Evolutionary conservation across 1,284 basidiomycete species (phyloP).

Genomic region (Salmacisia buchloeana): DNA sequence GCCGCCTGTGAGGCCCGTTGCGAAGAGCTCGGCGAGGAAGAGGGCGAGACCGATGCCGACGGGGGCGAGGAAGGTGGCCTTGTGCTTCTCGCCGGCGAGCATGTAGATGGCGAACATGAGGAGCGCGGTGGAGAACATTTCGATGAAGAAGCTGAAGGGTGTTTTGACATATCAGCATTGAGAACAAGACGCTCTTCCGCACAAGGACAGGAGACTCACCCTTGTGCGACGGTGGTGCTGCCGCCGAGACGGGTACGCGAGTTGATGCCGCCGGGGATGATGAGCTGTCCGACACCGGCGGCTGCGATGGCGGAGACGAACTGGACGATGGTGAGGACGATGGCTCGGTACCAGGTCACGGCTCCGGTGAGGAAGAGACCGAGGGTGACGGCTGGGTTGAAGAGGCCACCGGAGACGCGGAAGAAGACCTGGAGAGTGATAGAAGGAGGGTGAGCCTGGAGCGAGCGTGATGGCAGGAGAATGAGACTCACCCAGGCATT

Average conservation of each 20-base stretch:
- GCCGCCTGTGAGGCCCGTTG: slow-evolving; percentile 37
- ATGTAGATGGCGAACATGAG: slow-evolving; percentile 52
- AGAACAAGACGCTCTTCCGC: neutral
- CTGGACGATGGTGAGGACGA: slow-evolving; percentile 52
- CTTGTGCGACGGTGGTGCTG: slow-evolving; percentile 36
- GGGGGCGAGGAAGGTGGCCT: slow-evolving; percentile 43
- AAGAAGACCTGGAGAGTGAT: slow-evolving; percentile 53
- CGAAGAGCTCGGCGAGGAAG: slow-evolving; percentile 23
- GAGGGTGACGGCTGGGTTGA: slow-evolving; percentile 54
- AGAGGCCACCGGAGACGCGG: slow-evolving; percentile 30
- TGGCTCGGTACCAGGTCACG: slow-evolving; percentile 51
- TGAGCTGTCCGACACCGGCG: slow-evolving; percentile 51
- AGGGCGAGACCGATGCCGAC: slow-evolving; percentile 36
- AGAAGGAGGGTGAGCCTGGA: too few relatives aligned
- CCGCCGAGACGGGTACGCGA: slow-evolving; percentile 51
- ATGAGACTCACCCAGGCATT: too few relatives aligned
- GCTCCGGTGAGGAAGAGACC: slow-evolving; percentile 54
- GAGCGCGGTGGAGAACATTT: slow-evolving; percentile 55
- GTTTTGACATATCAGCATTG: neutral
- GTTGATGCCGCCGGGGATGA: slow-evolving; percentile 50
- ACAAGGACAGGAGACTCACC: slow-evolving; percentile 1
- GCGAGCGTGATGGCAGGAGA: too few relatives aligned
- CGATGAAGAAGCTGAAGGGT: slow-evolving; percentile 43
- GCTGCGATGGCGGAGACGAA: slow-evolving; percentile 54
- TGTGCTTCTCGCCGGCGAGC: slow-evolving; percentile 55